Evolutionary conservation across 2,329 filamentous ascomycete genomes (phyloP), one percentile per base, ranked within the genome.

Genomic region (Colletotrichum echinochloae): DNA sequence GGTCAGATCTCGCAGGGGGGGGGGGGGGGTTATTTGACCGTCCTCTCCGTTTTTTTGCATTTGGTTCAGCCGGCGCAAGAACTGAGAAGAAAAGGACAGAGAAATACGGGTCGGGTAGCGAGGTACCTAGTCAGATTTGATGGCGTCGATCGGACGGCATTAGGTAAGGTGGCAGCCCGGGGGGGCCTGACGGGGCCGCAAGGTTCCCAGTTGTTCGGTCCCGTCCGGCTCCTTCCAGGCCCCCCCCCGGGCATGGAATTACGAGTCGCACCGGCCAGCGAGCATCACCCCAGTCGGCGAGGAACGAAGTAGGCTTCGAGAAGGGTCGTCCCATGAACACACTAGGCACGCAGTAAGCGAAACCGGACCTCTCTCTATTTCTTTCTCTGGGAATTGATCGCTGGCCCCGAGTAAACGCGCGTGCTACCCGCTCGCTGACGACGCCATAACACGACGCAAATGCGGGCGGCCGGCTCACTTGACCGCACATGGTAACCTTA

Each of bases 111-210:
- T n/a, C n/a, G n/a, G n/a, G n/a, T n/a, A n/a, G n/a, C n/a, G n/a
- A n/a, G n/a, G n/a, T n/a, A n/a, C n/a, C n/a, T n/a, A 46, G 12
- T 48, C 60, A 60, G 44, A 41, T 41, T 41, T 56, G 67, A 37
- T 52, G 26, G 56, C 30, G 67, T 63, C 63, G 63, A 70, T 70
- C 67, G 56, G 63, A 67, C 63, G 67, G 56, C 33, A 44, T 70
- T 57, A 56, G 66, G 51, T 46, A 62, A 67, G 67, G 63, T 70
- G 67, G 51, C 57, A 67, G 56, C 67, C 44, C 35, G 60, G 2
- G 3, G 28, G 23, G 28, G n/a, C n/a, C n/a, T n/a, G n/a, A n/a
- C n/a, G n/a, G n/a, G 16, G 28, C 26, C 35, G 56, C 63, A 70
- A 37, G 63, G 35, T 41, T 9, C 12, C 54, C 28, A 66, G 28